Base-by-base conservation (phyloP, 306 rosid species). In the Ormosia emarginata region DNA sequence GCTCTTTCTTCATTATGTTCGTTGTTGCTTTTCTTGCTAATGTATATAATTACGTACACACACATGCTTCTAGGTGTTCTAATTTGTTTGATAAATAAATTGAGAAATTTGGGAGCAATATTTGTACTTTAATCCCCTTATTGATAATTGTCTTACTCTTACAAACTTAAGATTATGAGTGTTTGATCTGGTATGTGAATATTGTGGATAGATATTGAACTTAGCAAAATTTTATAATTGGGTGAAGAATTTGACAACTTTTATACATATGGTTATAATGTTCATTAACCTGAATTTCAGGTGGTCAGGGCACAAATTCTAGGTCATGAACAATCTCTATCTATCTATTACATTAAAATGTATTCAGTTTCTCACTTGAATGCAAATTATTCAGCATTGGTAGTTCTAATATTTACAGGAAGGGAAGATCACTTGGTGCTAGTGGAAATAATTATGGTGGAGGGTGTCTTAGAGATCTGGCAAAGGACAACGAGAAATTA, bases 111-210 rank as follows among this genome's bases (percentile, higher is more conserved):
- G 14, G 57, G 55, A 37, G 44, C 7, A 63, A 8, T n/a, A 14
- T 14, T 80, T 80, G 72, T 74, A 56, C 56, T 67, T 30, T 43
- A 17, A 75, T 66, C 57, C 55, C 75, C 41, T 53, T 24, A 47
- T 41, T 7, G 32, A 39, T 52, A 56, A 32, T 56, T 32, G 44
- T 57, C 39, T 15, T 67, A 55, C 34, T 40, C 58, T 55, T 68
- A 37, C 49, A 56, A 67, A 37, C 44, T 18, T 62, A 39, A 36
- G 44, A 59, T 18, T 46, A 24, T 24, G 40, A 34, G 39, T n/a
- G 40, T 29, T 30, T 44, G 9, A 64, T 64, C 29, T 73, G 47
- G 44, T 66, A 29, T 52, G 66, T 36, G 29, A 6, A 44, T 62
- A 33, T 30, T 71, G 33, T 63, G 75, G n/a, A 64, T 40, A 40